Conservation (phyloP, 805 yeast genomes). For the Lipomyces sp. region DNA sequence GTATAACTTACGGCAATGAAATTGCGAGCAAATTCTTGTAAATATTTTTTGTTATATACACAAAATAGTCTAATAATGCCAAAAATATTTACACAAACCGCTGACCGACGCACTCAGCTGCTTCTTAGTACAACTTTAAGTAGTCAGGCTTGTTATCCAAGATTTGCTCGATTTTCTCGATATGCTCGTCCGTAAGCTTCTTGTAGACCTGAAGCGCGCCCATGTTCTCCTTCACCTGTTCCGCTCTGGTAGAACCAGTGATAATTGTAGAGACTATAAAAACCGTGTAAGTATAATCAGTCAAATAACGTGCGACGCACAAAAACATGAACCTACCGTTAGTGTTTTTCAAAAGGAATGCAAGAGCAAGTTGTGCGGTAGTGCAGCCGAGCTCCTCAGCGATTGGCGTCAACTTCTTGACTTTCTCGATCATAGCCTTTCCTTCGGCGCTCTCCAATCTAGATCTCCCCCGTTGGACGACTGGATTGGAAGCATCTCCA, state of each 20-base stretch:
- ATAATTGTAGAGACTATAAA: conserved; percentile 41
- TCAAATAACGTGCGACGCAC: no score
- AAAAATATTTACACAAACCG: neutral
- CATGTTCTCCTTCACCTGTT: conserved; percentile 43
- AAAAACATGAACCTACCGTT: conserved; percentile 29
- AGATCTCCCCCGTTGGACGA: conserved; percentile 23
- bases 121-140: conserved; percentile 17
- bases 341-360: conserved; percentile 44
- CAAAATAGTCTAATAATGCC: neutral
- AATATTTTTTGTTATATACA: no score
- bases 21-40: no score
- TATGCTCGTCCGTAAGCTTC: conserved; percentile 40
- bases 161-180: conserved; percentile 42
- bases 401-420: conserved; percentile 37
- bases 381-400: conserved; percentile 43
- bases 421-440: conserved; percentile 39
- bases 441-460: conserved; percentile 40
- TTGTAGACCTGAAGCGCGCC: conserved; percentile 43
- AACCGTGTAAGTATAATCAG: no score
- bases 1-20: conserved; percentile 4
- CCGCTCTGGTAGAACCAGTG: conserved; percentile 43
- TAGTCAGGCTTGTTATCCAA: conserved; percentile 42
- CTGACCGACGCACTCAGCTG: neutral
- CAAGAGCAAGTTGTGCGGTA: conserved; percentile 44
- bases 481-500: conserved; percentile 20